phyloP scores from a whole-genome alignment of 2,329 filamentous ascomycete genomes.

The Apiospora pterosperma region DNA sequence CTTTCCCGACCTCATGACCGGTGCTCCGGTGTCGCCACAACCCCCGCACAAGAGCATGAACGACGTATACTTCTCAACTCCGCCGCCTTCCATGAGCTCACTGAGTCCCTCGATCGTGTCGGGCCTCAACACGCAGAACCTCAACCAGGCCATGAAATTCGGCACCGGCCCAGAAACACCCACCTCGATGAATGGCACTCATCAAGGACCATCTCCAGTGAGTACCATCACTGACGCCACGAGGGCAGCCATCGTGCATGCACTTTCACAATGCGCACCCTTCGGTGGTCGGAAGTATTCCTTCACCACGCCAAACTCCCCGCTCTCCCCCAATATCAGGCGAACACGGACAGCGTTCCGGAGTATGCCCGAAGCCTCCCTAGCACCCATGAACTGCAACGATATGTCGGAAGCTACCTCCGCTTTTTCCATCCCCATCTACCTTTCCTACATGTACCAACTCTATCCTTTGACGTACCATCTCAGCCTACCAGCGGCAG shows the following conservation, averaged over 20 bases:
- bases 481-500: slow-evolving; percentile 62
- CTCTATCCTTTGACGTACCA: slow-evolving; percentile 82
- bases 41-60: slow-evolving; percentile 67
- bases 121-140: slow-evolving; percentile 56
- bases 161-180: slow-evolving; percentile 62
- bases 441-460: slow-evolving; percentile 91
- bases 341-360: slow-evolving; percentile 44
- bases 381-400: slow-evolving; percentile 80
- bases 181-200: slow-evolving; percentile 6
- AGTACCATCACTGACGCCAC: slow-evolving; percentile 64
- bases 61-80: slow-evolving; percentile 76
- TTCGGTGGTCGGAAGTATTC: slow-evolving; percentile 64
- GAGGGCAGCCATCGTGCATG: slow-evolving; percentile 57
- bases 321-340: slow-evolving; percentile 50
- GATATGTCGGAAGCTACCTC: slow-evolving; percentile 87
- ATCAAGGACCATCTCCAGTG: slow-evolving; percentile 34
- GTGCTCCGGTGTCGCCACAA: slow-evolving; percentile 74
- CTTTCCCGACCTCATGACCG: slow-evolving; percentile 73
- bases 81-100: slow-evolving; percentile 69
- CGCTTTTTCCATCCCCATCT: slow-evolving; percentile 91
- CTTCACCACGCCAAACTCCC: slow-evolving; percentile 52
- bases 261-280: slow-evolving; percentile 53
- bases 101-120: slow-evolving; percentile 71
- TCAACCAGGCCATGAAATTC: slow-evolving; percentile 65
- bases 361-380: slow-evolving; percentile 62